phyloP scores from a whole-genome alignment of 352 stramenopile genomes.

The Phytophthora vignae region DNA sequence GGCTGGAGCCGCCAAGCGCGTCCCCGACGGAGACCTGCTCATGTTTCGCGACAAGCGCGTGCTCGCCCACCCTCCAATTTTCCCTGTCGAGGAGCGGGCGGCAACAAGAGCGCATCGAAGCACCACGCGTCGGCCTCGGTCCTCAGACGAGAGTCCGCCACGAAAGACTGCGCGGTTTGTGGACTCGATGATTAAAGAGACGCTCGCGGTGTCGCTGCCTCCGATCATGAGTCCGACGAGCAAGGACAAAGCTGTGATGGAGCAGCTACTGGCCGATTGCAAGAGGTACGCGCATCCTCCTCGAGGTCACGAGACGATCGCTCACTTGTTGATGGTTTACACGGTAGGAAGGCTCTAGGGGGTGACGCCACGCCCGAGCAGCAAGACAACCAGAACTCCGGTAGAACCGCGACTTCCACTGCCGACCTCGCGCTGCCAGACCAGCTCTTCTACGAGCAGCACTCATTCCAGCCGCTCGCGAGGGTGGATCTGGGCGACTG shows the following conservation, averaged over 20 bases:
- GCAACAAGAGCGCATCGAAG: conserved; percentile 6
- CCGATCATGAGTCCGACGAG: conserved; percentile 33
- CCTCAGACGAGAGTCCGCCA: conserved; percentile 28
- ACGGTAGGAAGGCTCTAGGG: conserved; percentile 24
- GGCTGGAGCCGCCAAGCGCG: conserved; percentile 54
- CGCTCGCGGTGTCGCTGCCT: conserved; percentile 42
- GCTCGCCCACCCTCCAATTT: conserved; percentile 30
- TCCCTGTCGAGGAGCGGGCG: conserved; percentile 24
- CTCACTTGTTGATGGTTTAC: conserved; percentile 22
- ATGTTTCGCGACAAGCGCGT: conserved; percentile 62
- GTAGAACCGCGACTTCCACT: conserved; percentile 5
- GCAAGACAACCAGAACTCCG: conserved; percentile 55
- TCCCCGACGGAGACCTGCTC: conserved; percentile 47
- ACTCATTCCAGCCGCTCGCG: conserved; percentile 52
- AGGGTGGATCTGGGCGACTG: conserved; percentile 65
- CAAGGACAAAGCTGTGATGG: conserved; percentile 52
- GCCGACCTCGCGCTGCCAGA: conserved; percentile 44
- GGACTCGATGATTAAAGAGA: conserved; percentile 32
- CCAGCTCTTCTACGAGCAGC: conserved; percentile 61
- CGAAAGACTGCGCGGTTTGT: conserved; percentile 21
- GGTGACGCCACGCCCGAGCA: neutral
- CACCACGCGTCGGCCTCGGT: conserved; percentile 23
- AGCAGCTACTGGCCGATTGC: conserved; percentile 53
- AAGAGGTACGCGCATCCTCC: conserved; percentile 40
- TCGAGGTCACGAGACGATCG: neutral